A percentile compares a stretch with the other conserved stretches of the same genome.
Conservation (phyloP, 2,329 filamentous ascomycete genomes). For the Plectosphaerella sp. region DNA sequence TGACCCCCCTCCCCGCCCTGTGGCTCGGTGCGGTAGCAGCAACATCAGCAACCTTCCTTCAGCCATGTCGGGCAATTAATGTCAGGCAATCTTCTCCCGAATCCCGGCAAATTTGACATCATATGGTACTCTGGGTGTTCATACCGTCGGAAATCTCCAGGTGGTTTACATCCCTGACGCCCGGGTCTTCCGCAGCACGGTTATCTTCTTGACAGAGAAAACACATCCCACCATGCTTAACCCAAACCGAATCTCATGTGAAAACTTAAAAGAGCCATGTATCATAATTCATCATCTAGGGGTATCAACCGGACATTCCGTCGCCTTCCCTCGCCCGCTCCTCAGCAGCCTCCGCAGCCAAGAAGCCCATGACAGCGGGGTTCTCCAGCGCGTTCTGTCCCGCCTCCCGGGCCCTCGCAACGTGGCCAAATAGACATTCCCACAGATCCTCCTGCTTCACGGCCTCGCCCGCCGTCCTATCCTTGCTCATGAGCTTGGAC, state of each 20-base stretch:
- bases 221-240: too few relatives aligned
- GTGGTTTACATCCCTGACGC: too few relatives aligned
- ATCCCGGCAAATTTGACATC: too few relatives aligned
- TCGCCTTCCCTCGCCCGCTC: conserved; percentile 18
- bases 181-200: too few relatives aligned
- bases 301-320: not conserved
- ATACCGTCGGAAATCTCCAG: too few relatives aligned
- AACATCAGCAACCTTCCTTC: too few relatives aligned
- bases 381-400: conserved; percentile 22
- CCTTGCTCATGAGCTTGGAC: conserved; percentile 65
- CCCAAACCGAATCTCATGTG: not conserved
- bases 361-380: conserved; percentile 31
- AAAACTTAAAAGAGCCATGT: not conserved
- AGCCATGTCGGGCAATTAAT: too few relatives aligned
- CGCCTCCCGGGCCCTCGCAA: conserved; percentile 17
- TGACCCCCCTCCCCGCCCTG: too few relatives aligned
- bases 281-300: conserved; percentile 2
- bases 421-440: conserved; percentile 77
- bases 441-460: conserved; percentile 78
- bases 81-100: too few relatives aligned
- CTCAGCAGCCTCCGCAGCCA: conserved; percentile 41
- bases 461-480: conserved; percentile 70
- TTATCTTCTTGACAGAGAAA: too few relatives aligned
- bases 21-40: too few relatives aligned
- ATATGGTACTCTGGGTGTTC: too few relatives aligned